Base-by-base conservation (phyloP, 257 asterid species). In the Dorcoceras hygrometricum region DNA sequence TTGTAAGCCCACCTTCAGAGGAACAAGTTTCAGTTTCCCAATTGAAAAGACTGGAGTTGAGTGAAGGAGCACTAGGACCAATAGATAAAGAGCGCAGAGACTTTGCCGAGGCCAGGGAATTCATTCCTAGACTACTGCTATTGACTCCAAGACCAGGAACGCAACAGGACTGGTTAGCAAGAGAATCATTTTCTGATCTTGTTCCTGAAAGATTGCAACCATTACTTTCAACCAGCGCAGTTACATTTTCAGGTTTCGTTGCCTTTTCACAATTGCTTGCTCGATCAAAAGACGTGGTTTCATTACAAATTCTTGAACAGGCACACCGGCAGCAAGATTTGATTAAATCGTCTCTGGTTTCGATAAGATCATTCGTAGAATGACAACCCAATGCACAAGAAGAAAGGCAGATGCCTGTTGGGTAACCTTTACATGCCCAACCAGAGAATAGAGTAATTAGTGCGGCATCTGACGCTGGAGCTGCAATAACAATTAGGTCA, bases 351-450 rank as follows among this genome's bases (percentile, higher is more conserved):
- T 75, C 86, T 60, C 67, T 75, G 4, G 54, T 70, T 72, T 76
- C 82, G 65, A 73, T 71, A 54, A 65, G 75, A 68, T 60, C 69
- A 70, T 85, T 82, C 43, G 80, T 82, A 76, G 89, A 82, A 71
- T 90, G 0, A 43, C 19, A 79, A 55, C 95, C 91, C 65, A 66
- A 62, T 71, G 80, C 83, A 71, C 80, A 69, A 62, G 85, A 83
- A 72, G 91, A 82, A 73, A 93, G 83, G 71, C 97, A 93, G 64
- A 76, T 75, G 62, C 83, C 87, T 29, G 72, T 76, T 73, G 86
- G 87, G 67, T 75, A 79, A 65, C 98, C 98, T 80, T 93, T 90
- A 81, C 98, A 93, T 59, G 97, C 97, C 98, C 98, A 93, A 62
- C 98, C 98, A 76, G 97, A 79, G 80, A 90, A 93, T 60, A 93